These are phyloP conservation scores for Euphorbia celastroides DNA, from an alignment of 441 rosid species.

Conservation along the genomic window DNA sequence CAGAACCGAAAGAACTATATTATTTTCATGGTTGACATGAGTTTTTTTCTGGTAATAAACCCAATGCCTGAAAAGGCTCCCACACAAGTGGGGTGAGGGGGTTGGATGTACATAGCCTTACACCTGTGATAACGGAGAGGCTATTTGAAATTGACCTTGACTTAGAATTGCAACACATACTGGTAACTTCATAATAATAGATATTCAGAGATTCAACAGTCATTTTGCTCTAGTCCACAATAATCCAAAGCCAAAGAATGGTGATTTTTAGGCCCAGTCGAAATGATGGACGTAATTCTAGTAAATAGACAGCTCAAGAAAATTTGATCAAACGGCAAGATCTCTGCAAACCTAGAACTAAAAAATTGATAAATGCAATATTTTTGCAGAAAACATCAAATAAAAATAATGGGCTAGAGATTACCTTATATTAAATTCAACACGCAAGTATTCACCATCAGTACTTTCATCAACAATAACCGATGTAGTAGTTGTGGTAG, in stretches of 20 bases:
- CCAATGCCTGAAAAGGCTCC: no score
- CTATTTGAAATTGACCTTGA: no score
- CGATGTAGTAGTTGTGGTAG: slow-evolving; percentile 65
- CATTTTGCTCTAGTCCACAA: no score
- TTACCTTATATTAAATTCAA: slow-evolving; percentile 92
- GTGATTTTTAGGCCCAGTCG: no score
- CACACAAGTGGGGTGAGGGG: no score
- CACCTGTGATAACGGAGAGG: no score
- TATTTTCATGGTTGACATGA: not conserved
- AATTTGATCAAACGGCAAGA: not conserved
- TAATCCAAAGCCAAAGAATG: no score
- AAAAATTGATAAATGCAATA: not conserved
- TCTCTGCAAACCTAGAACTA: not conserved
- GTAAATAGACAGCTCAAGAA: not conserved
- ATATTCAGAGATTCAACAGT: no score
- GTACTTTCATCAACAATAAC: slow-evolving; percentile 85
- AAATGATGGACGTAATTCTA: no score
- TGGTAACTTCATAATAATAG: no score
- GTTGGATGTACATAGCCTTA: no score
- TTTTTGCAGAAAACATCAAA: not conserved
- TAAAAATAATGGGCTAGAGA: not conserved
- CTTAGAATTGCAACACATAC: no score
- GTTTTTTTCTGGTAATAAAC: not conserved
- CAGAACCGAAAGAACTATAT: not conserved
- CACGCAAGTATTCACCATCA: slow-evolving; percentile 88